These are phyloP conservation scores for Colletotrichum lindemuthianum DNA, from an alignment of 2,329 filamentous ascomycete genomes.

Conservation along the genomic window DNA sequence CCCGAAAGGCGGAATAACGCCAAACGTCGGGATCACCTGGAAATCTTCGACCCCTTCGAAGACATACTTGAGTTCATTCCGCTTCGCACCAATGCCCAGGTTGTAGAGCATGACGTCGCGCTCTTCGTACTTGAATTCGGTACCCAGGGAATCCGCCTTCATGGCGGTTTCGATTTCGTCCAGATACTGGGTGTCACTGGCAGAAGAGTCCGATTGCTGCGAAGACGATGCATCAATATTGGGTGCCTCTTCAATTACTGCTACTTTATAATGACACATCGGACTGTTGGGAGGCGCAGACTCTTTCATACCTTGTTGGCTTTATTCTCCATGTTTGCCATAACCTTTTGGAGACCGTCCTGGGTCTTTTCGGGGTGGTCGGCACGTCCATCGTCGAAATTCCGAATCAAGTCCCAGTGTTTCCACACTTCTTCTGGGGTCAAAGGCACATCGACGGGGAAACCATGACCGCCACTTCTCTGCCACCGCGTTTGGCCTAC, in stretches of 20 bases:
- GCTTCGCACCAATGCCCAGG: slow-evolving; percentile 91
- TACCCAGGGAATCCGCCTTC: slow-evolving; percentile 74
- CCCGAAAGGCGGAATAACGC: slow-evolving; percentile 94
- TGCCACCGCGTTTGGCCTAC: slow-evolving; percentile 93
- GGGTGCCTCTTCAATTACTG: slow-evolving; percentile 39
- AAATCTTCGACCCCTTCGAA: slow-evolving; percentile 94
- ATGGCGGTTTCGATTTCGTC: slow-evolving; percentile 81
- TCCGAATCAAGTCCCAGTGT: slow-evolving; percentile 80
- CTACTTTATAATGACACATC: slow-evolving; percentile 32
- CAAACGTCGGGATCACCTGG: slow-evolving; percentile 93
- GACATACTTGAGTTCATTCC: slow-evolving; percentile 85
- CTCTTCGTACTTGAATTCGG: slow-evolving; percentile 85
- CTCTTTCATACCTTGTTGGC: slow-evolving; percentile 66
- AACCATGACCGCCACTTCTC: slow-evolving; percentile 86
- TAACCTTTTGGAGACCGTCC: slow-evolving; percentile 79
- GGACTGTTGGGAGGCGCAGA: slow-evolving; percentile 1
- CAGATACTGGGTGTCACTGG: slow-evolving; percentile 64
- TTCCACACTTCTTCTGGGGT: slow-evolving; percentile 86
- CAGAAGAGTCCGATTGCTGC: slow-evolving; percentile 26
- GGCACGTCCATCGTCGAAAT: slow-evolving; percentile 88
- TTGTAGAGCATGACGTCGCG: slow-evolving; percentile 95
- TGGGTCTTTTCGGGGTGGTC: slow-evolving; percentile 85
- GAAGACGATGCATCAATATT: slow-evolving; percentile 37
- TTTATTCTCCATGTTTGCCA: slow-evolving; percentile 87
- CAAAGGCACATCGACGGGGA: slow-evolving; percentile 85